A percentile compares a stretch with the other conserved stretches of the same genome.
Conservation (phyloP, 2,329 filamentous ascomycete species). For the Aspergillus fructus region DNA sequence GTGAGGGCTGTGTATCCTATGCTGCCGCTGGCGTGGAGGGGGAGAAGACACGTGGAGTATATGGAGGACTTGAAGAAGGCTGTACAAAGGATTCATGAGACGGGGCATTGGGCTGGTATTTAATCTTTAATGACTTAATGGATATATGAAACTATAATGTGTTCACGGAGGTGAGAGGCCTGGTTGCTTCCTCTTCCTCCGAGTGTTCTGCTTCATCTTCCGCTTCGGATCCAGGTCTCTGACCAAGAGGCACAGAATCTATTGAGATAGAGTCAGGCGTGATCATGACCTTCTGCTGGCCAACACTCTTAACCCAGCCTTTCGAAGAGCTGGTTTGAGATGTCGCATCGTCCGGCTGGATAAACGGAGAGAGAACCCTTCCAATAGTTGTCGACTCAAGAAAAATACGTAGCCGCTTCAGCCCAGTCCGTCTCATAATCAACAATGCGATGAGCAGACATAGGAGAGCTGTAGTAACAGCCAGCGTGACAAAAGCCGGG, state of each 20-base stretch:
- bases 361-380: background rate
- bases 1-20: slow-evolving; percentile 10
- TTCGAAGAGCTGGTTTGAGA: background rate
- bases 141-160: no score
- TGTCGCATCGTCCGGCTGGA: background rate
- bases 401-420: background rate
- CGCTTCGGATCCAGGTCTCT: background rate
- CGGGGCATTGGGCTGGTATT: slow-evolving; percentile 13
- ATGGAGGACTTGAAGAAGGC: slow-evolving; percentile 17
- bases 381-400: background rate
- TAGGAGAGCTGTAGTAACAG: background rate
- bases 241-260: background rate
- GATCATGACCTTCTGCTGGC: background rate
- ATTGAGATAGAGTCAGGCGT: background rate
- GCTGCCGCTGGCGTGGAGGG: slow-evolving; percentile 3
- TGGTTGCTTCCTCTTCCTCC: background rate
- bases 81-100: slow-evolving; percentile 13
- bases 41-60: slow-evolving; percentile 10
- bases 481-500: slow-evolving; percentile 26
- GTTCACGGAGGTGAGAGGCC: background rate
- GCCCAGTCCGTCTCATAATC: background rate
- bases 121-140: background rate
- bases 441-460: background rate
- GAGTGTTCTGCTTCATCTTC: background rate
- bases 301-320: background rate